Conservation (phyloP, 331 rosid genomes). For the Dryas integrifolia region DNA sequence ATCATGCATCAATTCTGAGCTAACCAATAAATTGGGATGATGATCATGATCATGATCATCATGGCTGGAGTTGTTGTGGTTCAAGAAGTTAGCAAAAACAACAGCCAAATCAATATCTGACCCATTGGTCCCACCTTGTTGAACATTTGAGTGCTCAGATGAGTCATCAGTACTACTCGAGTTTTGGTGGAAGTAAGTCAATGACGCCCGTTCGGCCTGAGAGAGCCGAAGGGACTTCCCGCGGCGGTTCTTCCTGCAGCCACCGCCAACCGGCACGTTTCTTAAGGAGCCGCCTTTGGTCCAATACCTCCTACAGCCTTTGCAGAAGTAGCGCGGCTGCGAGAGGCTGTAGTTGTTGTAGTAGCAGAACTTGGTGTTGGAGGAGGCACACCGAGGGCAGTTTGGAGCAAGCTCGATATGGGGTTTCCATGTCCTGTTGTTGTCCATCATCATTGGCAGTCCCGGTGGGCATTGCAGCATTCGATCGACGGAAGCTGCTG, state of each 20-base stretch:
- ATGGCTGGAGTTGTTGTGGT: slow-evolving; percentile 28
- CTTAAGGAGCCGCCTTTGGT: slow-evolving; percentile 91
- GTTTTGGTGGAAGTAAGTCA: slow-evolving; percentile 5
- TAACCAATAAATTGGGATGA: slow-evolving; percentile 23
- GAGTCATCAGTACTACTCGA: not conserved
- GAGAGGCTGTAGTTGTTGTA: slow-evolving; percentile 98
- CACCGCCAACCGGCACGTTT: slow-evolving; percentile 81
- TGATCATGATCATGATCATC: not conserved
- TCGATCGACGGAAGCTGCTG: slow-evolving; percentile 12
- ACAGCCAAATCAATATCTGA: slow-evolving; percentile 69
- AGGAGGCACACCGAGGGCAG: slow-evolving; percentile 86
- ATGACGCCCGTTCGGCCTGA: not conserved
- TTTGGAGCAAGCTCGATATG: slow-evolving; percentile 57
- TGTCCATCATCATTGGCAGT: slow-evolving; percentile 20
- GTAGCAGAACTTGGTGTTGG: slow-evolving; percentile 93
- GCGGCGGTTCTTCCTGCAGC: slow-evolving; percentile 66
- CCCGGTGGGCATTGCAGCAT: slow-evolving; percentile 25
- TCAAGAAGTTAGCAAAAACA: slow-evolving; percentile 69
- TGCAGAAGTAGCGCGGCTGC: slow-evolving; percentile 86
- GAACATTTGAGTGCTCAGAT: not conserved
- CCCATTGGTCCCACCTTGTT: slow-evolving; percentile 14
- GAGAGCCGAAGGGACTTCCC: slow-evolving; percentile 23
- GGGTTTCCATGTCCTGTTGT: slow-evolving; percentile 53
- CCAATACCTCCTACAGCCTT: slow-evolving; percentile 88
- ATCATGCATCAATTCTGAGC: slow-evolving; percentile 14